Evolutionary conservation across 495 filamentous ascomycete species (phyloP).

Genomic region (Hyaloscypha finlandica): DNA sequence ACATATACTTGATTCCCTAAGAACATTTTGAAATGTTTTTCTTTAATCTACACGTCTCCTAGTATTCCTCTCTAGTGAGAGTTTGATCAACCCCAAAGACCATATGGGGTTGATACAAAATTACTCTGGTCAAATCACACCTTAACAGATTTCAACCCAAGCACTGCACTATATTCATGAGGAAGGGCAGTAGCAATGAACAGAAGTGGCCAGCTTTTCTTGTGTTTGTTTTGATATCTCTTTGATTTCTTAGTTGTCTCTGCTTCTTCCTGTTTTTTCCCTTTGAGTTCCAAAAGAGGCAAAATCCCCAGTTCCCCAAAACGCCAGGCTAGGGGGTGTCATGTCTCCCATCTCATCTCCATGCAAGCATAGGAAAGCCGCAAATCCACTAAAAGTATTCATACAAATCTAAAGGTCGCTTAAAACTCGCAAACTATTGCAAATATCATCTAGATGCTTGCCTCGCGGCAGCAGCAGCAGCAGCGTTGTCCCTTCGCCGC

Average conservation of each 20-base stretch:
- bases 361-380: not conserved
- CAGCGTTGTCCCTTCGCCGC: not conserved
- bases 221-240: too few relatives aligned
- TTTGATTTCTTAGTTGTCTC: not conserved
- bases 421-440: not conserved
- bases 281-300: not conserved
- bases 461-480: not conserved
- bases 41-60: too few relatives aligned
- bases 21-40: too few relatives aligned
- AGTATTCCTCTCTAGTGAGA: too few relatives aligned
- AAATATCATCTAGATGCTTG: not conserved
- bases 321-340: not conserved
- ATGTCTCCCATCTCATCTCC: conserved; percentile 3
- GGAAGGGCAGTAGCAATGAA: too few relatives aligned
- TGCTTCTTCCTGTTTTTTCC: not conserved
- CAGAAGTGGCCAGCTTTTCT: too few relatives aligned
- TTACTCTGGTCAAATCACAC: too few relatives aligned
- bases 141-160: too few relatives aligned
- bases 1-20: too few relatives aligned
- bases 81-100: too few relatives aligned
- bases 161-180: too few relatives aligned
- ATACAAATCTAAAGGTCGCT: conserved; percentile 4
- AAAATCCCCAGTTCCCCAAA: not conserved
- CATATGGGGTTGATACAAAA: too few relatives aligned
- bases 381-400: conserved; percentile 18